Evolutionary conservation across 441 rosid genomes (phyloP).

Genomic region (Sinapis alba): DNA sequence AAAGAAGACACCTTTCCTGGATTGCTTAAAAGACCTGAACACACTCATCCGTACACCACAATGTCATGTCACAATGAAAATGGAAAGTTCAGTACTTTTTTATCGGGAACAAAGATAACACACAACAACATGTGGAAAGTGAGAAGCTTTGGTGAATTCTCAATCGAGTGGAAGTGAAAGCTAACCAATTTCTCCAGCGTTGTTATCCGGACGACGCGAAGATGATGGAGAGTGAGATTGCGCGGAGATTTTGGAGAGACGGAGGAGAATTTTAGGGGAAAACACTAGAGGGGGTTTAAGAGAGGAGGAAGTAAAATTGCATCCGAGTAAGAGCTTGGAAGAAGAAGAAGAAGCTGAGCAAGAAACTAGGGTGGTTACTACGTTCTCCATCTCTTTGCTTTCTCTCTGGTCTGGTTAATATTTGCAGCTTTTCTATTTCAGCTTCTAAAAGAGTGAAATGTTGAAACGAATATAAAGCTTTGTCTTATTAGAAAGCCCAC

Average conservation of each 20-base stretch:
- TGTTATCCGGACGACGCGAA: conserved; percentile 18
- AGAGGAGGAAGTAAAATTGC: conserved; percentile 33
- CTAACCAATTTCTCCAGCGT: conserved; percentile 25
- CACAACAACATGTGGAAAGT: too few relatives aligned
- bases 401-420: too few relatives aligned
- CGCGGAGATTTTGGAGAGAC: conserved; percentile 40
- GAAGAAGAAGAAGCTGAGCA: conserved; percentile 47
- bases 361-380: conserved; percentile 44
- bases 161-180: not conserved
- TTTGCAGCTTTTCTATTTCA: too few relatives aligned
- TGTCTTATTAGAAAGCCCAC: too few relatives aligned
- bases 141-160: not conserved
- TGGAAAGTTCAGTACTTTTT: too few relatives aligned
- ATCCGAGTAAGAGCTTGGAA: conserved; percentile 43
- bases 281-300: conserved; percentile 43
- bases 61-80: too few relatives aligned
- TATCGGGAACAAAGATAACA: too few relatives aligned
- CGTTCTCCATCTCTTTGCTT: conserved; percentile 47
- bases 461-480: too few relatives aligned
- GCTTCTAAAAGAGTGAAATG: too few relatives aligned
- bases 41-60: too few relatives aligned
- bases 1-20: conserved; percentile 25
- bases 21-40: conserved; percentile 41
- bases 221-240: conserved; percentile 19
- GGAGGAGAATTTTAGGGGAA: conserved; percentile 37